A percentile compares a stretch with the other conserved stretches of the same genome.
Evolutionary conservation across 306 rosid genomes (phyloP).

Genomic region (Prunus salicina): DNA sequence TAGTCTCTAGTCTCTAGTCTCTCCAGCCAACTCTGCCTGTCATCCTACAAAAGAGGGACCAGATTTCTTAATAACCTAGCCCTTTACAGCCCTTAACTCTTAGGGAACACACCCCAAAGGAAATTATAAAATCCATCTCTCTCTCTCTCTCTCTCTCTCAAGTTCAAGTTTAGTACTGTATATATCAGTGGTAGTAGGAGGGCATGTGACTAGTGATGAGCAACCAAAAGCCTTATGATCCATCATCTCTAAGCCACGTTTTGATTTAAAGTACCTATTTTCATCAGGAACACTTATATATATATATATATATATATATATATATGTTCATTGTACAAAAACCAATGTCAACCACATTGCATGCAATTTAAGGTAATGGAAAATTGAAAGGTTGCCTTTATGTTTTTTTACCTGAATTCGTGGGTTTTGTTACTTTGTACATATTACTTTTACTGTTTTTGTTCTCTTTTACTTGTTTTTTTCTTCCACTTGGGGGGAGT

Average conservation of each 20-base stretch:
- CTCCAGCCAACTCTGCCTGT: slow-evolving; percentile 21
- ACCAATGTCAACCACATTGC: slow-evolving; percentile 3
- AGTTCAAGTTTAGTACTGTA: too few relatives aligned
- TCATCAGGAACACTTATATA: not conserved
- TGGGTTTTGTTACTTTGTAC: not conserved
- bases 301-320: not conserved
- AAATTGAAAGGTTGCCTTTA: not conserved
- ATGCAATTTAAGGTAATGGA: slow-evolving; percentile 9
- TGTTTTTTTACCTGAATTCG: not conserved
- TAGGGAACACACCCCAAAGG: slow-evolving; percentile 31
- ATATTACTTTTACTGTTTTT: not conserved
- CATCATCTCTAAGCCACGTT: not conserved
- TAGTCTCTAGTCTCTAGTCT: slow-evolving; percentile 8
- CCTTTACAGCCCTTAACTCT: slow-evolving; percentile 4
- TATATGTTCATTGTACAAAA: not conserved
- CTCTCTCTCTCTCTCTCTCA: slow-evolving; percentile 3
- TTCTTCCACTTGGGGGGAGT: not conserved
- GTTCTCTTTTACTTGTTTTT: not conserved
- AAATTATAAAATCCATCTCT: slow-evolving; percentile 8
- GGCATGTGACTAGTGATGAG: not conserved
- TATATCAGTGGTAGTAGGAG: not conserved
- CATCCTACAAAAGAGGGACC: slow-evolving; percentile 9
- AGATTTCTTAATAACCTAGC: slow-evolving; percentile 14
- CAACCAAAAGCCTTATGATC: not conserved
- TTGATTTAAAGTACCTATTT: not conserved